Percentiles rank a stretch among this genome's conserved stretches.
Evolutionary conservation across 1,284 basidiomycete species (phyloP).

Genomic region (Sanghuangporus baumii): DNA sequence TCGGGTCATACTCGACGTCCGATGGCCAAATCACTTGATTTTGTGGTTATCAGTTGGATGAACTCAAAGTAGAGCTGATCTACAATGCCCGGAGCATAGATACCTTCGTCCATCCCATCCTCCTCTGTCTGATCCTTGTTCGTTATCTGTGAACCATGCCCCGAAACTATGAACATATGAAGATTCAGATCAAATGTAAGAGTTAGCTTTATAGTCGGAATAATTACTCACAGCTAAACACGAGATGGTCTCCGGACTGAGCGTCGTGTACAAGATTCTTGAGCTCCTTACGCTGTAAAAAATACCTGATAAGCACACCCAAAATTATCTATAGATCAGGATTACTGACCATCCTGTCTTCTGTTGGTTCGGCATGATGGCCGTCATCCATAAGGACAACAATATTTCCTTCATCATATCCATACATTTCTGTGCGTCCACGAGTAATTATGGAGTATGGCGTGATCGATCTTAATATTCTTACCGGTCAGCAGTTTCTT

Average conservation of each 20-base stretch:
- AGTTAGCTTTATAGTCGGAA: neutral
- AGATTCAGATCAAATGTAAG: neutral
- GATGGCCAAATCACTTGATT: constrained; percentile 15
- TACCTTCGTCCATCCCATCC: constrained; percentile 19
- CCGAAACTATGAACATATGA: constrained; percentile 16
- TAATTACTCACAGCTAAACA: constrained; percentile 17
- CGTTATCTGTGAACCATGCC: constrained; percentile 18
- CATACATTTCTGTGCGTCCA: constrained; percentile 5
- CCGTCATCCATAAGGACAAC: constrained; percentile 15
- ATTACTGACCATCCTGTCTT: constrained; percentile 12
- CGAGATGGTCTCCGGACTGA: constrained; percentile 17
- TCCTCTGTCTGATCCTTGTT: constrained; percentile 13
- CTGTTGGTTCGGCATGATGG: constrained; percentile 9
- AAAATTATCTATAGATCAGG: neutral
- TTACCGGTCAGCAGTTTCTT: constrained; percentile 7
- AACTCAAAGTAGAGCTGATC: neutral
- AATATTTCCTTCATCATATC: constrained; percentile 12
- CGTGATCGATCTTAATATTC: neutral
- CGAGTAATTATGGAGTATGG: neutral
- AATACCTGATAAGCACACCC: neutral
- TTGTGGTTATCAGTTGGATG: neutral
- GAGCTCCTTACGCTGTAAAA: constrained; percentile 13
- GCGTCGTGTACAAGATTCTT: constrained; percentile 16
- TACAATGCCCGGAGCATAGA: neutral
- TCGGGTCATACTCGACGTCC: constrained; percentile 9